Base-by-base conservation (phyloP, 1,284 basidiomycete species). In the Malassezia globosa region DNA sequence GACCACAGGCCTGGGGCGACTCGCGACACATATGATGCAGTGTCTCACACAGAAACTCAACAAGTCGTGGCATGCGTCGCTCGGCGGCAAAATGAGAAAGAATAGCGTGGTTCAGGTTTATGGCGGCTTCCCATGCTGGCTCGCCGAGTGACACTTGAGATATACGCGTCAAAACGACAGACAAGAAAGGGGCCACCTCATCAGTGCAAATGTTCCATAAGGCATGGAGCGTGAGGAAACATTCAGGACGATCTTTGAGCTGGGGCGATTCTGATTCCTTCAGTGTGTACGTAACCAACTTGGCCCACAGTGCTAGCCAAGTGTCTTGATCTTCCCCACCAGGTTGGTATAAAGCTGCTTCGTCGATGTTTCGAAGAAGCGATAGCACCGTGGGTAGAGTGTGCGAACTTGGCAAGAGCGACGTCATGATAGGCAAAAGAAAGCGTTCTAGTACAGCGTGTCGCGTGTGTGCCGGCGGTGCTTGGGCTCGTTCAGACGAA, bases 271-370 rank as follows among this genome's bases (percentile, higher is more conserved):
- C 29, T 19, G 23, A 22, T 3, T 33, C 6, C 7, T 19, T 5
- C 5, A 41, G 25, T 11, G 39, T 41, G 26, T 41, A 18, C 13
- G 27, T 16, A 27, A 29, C n/a, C 10, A 48, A 16, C 11, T 34
- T 19, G 3, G 23, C 31, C 43, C 60, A 55, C 4, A 59, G 27
- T 13, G 51, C 50, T 21, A 37, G 33, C 62, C 62, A 64, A 7
- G 54, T 48, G 14, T 59, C 41, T 3, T 42, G 26, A 19, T 55
- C 45, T 2, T 44, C 46, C 6, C 41, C 41, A 11, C 54, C 42
- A 2, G 45, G 48, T 13, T 47, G 43, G 33, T 48, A 55, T 4
- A 55, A 29, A 10, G 25, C 40, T 7, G 41, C 33, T 11, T 10
- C 21, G 13, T 51, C 58, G 34, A 63, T 55, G 18, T 42, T 37